A percentile compares a stretch with the other conserved stretches of the same genome.
Conservation (phyloP, 192 early-diverging fungal genomes). For the Chytriomyces hyalinus region DNA sequence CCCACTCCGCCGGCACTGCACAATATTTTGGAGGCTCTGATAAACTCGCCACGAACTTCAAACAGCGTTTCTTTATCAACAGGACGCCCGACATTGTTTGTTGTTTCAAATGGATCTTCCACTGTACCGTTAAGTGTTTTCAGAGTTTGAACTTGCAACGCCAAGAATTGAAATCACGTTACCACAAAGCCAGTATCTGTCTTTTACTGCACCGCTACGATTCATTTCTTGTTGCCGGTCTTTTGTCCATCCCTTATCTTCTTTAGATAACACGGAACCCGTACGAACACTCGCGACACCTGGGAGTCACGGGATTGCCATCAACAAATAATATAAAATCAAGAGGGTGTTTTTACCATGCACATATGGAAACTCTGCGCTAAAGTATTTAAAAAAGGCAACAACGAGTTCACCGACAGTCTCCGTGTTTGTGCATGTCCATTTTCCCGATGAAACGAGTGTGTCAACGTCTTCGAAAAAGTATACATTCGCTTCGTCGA, state of each 20-base stretch:
- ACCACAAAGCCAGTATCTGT: slow-evolving; percentile 47
- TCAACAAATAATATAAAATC: not conserved
- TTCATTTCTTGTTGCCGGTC: slow-evolving; percentile 43
- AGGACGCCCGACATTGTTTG: slow-evolving; percentile 41
- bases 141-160: not conserved
- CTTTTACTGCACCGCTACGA: slow-evolving; percentile 37
- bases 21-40: slow-evolving; percentile 36
- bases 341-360: slow-evolving; percentile 18
- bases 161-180: not conserved
- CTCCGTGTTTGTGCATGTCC: slow-evolving; percentile 36
- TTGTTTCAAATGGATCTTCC: slow-evolving; percentile 45
- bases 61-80: slow-evolving; percentile 44
- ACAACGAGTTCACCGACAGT: slow-evolving; percentile 42
- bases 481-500: slow-evolving; percentile 38
- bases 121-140: slow-evolving; percentile 14
- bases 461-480: slow-evolving; percentile 36
- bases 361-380: slow-evolving; percentile 44
- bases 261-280: slow-evolving; percentile 38
- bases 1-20: slow-evolving; percentile 19
- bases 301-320: not conserved
- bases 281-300: slow-evolving; percentile 39
- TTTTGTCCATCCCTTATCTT: slow-evolving; percentile 48
- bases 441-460: slow-evolving; percentile 11
- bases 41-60: slow-evolving; percentile 44
- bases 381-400: slow-evolving; percentile 47